Evolutionary conservation across 371 early-diverging fungal species (phyloP).

Genomic region (Umbelopsis sp.): DNA sequence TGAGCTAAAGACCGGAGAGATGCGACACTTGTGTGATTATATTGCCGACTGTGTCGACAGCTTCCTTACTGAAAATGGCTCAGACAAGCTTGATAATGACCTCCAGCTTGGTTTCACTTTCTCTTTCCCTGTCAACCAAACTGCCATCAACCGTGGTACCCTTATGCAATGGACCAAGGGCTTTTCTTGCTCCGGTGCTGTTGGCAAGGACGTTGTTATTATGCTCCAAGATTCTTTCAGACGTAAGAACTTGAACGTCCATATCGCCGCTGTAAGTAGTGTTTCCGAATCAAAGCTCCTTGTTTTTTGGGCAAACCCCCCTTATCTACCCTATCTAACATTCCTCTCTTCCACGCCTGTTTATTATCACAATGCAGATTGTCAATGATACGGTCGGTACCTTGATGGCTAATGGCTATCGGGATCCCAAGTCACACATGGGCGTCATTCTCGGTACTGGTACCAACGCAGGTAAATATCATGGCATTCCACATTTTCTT

Average conservation of each 20-base stretch:
- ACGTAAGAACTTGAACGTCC: constrained; percentile 72
- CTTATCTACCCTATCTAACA: constrained; percentile 3
- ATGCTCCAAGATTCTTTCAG: constrained; percentile 83
- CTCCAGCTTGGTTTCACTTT: constrained; percentile 92
- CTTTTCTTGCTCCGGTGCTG: constrained; percentile 75
- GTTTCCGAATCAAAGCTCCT: too few relatives aligned
- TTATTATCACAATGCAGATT: constrained; percentile 40
- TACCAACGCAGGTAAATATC: constrained; percentile 84
- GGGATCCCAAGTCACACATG: constrained; percentile 77
- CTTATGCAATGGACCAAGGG: constrained; percentile 95
- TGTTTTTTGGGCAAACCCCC: neutral
- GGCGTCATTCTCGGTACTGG: constrained; percentile 97
- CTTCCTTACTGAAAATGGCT: constrained; percentile 71
- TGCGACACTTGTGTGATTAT: constrained; percentile 74
- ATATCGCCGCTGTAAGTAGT: constrained; percentile 70
- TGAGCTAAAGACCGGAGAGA: constrained; percentile 49
- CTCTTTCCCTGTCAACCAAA: constrained; percentile 91
- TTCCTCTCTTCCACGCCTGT: constrained; percentile 8
- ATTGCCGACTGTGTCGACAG: constrained; percentile 86
- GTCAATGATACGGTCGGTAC: constrained; percentile 98
- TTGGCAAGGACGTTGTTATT: constrained; percentile 79
- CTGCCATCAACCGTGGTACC: constrained; percentile 76
- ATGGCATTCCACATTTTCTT: constrained; percentile 22
- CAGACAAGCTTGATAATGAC: constrained; percentile 33
- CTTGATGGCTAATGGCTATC: constrained; percentile 86